Evolutionary conservation across 305 asterid species (phyloP), one percentile per base, ranked within the genome.

Genomic region (Fraxinus baroniana): DNA sequence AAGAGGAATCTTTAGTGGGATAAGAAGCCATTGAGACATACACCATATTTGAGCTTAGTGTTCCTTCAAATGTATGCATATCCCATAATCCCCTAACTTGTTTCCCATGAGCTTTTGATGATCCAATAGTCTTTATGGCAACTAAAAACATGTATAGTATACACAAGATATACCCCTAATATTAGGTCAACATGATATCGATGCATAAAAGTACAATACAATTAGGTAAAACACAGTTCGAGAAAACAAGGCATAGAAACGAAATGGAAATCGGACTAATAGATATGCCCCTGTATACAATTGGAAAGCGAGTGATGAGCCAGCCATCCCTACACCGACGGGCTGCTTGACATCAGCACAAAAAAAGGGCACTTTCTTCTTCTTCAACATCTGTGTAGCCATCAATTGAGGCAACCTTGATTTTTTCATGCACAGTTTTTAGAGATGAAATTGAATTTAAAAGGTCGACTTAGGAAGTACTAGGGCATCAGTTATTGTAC

Each of bases 271-370:
- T n/a, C 46, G 33, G 5, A 6, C n/a, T 60, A 20, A 57, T 57
- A 18, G 75, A 44, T 76, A 30, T 80, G 86, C 89, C 85, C 86
- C 86, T 1, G 77, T 80, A 44, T 86, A 88, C 7, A 88, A 82
- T 68, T 88, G 90, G 78, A 88, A 84, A 82, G 84, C 89, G 18
- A 33, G 57, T 6, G 83, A 76, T 7, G 88, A 84, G 71, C 83
- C 89, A 28, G 62, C 81, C 0, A 88, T 86, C 52, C 86, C 85
- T 30, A 82, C 86, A 26, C 89, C 82, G 64, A 86, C 75, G 70
- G 88, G 90, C 32, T 88, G 88, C 17, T 88, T 62, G 60, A 62
- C 81, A 30, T 80, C 84, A 74, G 89, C 90, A 82, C 89, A 86
- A 13, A 88, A 74, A 71, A 10, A 86, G 35, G 57, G 86, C 81